Base-by-base conservation (phyloP, 2,329 filamentous ascomycete genomes). In the Huntiella moniliformis region DNA sequence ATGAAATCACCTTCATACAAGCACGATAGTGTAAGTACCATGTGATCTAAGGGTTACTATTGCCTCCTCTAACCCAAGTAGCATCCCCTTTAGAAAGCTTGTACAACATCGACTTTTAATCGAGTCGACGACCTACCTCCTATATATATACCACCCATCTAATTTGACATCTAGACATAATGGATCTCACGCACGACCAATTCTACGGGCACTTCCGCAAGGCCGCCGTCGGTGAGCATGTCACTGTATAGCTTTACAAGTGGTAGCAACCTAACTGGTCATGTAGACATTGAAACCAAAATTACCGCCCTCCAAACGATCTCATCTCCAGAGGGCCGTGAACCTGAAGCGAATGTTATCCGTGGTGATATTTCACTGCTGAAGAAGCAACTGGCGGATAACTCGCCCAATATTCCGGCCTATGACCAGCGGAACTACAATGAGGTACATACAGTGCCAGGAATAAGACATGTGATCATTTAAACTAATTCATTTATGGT, bases 401-500 rank as follows among this genome's bases (percentile, higher is more conserved):
- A 83, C 1, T 75, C 81, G 1, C 77, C 79, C 47, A 85, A 79
- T 53, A 74, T 94, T 12, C 86, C 91, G 2, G 77, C 85, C 5
- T 92, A 95, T 58, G 91, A 96, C 56, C 84, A 91, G 59, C 76
- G 83, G 54, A 79, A 81, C 17, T 96, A 94, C 57, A 74, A 79
- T 38, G 77, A 87, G 64, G 83, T 86, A 61, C 46, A 56, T 49
- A 18, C 39, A 34, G n/a, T 10, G 15, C 34, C 18, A 35, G 6
- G 15, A 7, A 28, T 17, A 33, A 12, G 22, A 12, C 22, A 28
- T 22, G 18, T 28, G 17, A 41, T 17, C 22, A 18, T 11, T 3
- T 15, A 15, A 18, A 32, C 31, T 55, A 37, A 52, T 38, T 15
- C 12, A 5, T 12, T 34, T 8, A 16, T 44, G 36, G 8, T 54